Conservation (phyloP, 2,329 filamentous ascomycete species). For the Teratosphaeria destructans region DNA sequence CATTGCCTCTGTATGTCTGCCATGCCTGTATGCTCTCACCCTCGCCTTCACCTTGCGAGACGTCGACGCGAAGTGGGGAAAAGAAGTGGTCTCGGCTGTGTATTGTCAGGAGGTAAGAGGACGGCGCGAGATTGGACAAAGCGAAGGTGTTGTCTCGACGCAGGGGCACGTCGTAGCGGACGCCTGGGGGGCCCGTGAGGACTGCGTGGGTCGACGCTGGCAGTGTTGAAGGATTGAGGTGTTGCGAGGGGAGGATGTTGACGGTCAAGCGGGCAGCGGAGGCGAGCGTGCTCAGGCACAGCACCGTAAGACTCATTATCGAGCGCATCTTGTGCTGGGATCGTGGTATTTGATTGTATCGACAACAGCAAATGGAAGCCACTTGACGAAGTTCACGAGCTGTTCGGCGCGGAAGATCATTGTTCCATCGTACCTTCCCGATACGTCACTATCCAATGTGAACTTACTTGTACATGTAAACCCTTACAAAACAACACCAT, state of each 20-base stretch:
- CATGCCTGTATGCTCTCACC: constrained; percentile 51
- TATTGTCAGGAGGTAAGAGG: constrained; percentile 74
- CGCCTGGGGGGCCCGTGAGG: constrained; percentile 37
- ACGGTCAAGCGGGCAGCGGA: constrained; percentile 40
- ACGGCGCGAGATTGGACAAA: constrained; percentile 60
- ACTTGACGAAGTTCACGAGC: not conserved
- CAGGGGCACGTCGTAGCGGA: constrained; percentile 49
- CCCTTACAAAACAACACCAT: too few relatives aligned
- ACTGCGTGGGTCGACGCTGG: constrained; percentile 53
- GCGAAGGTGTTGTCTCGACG: constrained; percentile 60
- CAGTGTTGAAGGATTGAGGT: constrained; percentile 36
- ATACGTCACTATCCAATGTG: not conserved
- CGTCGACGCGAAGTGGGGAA: constrained; percentile 69
- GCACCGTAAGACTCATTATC: not conserved
- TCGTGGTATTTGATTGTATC: not conserved
- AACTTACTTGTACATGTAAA: not conserved
- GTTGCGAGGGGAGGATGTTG: constrained; percentile 32
- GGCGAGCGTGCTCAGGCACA: constrained; percentile 15
- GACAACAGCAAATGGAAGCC: not conserved
- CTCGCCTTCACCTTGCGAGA: constrained; percentile 34
- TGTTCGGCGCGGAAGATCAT: not conserved
- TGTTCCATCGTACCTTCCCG: not conserved
- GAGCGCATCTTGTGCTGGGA: not conserved
- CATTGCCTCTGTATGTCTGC: constrained; percentile 81
- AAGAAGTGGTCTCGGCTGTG: constrained; percentile 67